A percentile compares a stretch with the other conserved stretches of the same genome.
Evolutionary conservation across 2,329 filamentous ascomycete species (phyloP).

Genomic region (Fusarium poae): DNA sequence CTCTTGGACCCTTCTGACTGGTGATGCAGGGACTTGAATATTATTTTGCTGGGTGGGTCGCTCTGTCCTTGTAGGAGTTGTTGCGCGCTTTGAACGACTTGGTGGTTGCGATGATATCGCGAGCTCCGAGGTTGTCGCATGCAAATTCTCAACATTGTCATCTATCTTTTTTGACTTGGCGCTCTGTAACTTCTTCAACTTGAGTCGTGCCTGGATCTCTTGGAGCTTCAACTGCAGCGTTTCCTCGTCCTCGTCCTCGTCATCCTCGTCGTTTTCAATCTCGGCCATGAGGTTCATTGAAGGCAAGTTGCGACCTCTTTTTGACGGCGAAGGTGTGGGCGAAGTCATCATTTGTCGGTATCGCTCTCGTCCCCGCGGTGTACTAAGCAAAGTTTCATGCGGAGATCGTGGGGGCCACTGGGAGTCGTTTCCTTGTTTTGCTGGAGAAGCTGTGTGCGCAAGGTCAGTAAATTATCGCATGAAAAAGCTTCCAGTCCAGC

Average conservation of each 20-base stretch:
- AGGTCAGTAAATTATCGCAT: conserved; percentile 28
- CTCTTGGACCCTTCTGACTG: conserved; percentile 72
- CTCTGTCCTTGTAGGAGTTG: conserved; percentile 48
- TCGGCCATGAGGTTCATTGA: conserved; percentile 52
- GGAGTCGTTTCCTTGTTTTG: conserved; percentile 60
- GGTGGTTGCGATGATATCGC: conserved; percentile 42
- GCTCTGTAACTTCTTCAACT: conserved; percentile 86
- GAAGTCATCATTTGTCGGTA: conserved; percentile 76
- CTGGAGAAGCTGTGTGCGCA: conserved; percentile 46
- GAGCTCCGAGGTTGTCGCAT: conserved; percentile 39
- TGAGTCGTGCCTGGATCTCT: conserved; percentile 88
- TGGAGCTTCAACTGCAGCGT: conserved; percentile 86
- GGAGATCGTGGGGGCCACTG: conserved; percentile 78
- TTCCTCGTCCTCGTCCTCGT: conserved; percentile 94
- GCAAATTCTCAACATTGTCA: conserved; percentile 37
- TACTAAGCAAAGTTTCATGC: conserved; percentile 72
- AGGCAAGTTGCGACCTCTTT: conserved; percentile 42
- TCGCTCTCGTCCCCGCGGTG: conserved; percentile 83
- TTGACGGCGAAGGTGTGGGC: conserved; percentile 74
- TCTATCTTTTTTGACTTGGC: conserved; percentile 49
- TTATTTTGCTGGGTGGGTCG: conserved; percentile 49
- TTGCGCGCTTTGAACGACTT: conserved; percentile 44
- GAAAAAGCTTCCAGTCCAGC: not conserved
- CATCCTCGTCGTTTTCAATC: conserved; percentile 66
- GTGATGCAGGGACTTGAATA: conserved; percentile 81